Conservation (phyloP, 345 rosid species). For the Orychophragmus violaceus region DNA sequence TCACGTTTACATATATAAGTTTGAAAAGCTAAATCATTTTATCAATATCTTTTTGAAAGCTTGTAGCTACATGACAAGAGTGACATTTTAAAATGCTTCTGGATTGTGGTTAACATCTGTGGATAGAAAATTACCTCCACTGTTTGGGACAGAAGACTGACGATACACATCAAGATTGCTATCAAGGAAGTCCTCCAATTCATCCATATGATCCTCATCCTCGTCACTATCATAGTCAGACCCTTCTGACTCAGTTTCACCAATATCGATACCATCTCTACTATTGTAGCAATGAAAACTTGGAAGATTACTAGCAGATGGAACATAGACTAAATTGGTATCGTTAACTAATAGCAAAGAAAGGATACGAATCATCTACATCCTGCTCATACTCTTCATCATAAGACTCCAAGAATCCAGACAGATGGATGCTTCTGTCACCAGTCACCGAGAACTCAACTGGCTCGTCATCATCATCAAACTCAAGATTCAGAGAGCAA, state of each 20-base stretch:
- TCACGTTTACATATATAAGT: not conserved
- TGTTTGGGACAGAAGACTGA: slow-evolving; percentile 43
- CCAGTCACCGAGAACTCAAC: slow-evolving; percentile 78
- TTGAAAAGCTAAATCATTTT: not conserved
- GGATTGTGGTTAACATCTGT: not conserved
- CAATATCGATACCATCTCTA: slow-evolving; percentile 67
- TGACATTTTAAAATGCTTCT: not conserved
- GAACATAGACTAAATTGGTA: not conserved
- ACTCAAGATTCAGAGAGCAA: slow-evolving; percentile 71
- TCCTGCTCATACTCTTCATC: slow-evolving; percentile 48
- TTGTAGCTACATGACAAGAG: not conserved
- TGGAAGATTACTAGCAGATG: not conserved
- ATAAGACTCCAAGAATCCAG: slow-evolving; percentile 64
- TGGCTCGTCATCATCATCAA: slow-evolving; percentile 58
- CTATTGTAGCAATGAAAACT: slow-evolving; percentile 32
- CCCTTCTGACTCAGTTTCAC: slow-evolving; percentile 48
- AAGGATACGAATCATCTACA: slow-evolving; percentile 79
- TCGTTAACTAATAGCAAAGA: not conserved
- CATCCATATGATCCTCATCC: slow-evolving; percentile 48
- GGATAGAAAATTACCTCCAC: slow-evolving; percentile 58
- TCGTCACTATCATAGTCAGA: slow-evolving; percentile 65
- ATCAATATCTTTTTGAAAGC: not conserved
- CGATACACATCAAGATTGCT: slow-evolving; percentile 34
- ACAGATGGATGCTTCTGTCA: slow-evolving; percentile 67
- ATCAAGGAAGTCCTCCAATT: slow-evolving; percentile 35